These are phyloP conservation scores for Pseudopithomyces chartarum DNA, from an alignment of 2,329 filamentous ascomycete genomes.

Conservation along the genomic window DNA sequence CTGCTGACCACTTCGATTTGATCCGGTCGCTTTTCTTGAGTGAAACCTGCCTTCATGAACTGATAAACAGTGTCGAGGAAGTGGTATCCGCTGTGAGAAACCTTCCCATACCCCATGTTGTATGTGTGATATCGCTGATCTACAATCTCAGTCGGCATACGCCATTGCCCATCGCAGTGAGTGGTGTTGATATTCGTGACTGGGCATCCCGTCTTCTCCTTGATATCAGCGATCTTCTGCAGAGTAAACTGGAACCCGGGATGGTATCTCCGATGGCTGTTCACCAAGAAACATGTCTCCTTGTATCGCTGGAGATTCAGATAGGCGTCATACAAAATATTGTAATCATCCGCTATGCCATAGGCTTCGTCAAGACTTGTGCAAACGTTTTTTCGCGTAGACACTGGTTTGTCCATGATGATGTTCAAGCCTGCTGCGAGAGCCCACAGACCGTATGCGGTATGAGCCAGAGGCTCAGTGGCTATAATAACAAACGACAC, in stretches of 20 bases:
- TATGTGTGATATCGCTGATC: constrained; percentile 1
- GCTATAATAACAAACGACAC: constrained; percentile 3
- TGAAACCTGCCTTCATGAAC: not conserved
- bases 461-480: constrained; percentile 5
- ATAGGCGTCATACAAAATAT: not conserved
- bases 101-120: not conserved
- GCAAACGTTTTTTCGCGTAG: not conserved
- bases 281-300: not conserved
- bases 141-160: constrained; percentile 1
- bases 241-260: not conserved
- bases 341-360: not conserved
- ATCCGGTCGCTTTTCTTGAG: not conserved
- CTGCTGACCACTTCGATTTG: constrained; percentile 3
- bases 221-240: not conserved
- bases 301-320: not conserved
- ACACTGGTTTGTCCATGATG: constrained; percentile 10
- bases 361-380: not conserved
- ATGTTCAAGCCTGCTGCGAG: not conserved
- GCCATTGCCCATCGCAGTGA: not conserved
- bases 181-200: not conserved
- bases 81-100: not conserved
- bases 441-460: constrained; percentile 6
- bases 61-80: not conserved
- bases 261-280: not conserved
- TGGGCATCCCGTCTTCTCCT: not conserved